Conservation (phyloP, 2,329 filamentous ascomycete species). For the Fusarium sp. region DNA sequence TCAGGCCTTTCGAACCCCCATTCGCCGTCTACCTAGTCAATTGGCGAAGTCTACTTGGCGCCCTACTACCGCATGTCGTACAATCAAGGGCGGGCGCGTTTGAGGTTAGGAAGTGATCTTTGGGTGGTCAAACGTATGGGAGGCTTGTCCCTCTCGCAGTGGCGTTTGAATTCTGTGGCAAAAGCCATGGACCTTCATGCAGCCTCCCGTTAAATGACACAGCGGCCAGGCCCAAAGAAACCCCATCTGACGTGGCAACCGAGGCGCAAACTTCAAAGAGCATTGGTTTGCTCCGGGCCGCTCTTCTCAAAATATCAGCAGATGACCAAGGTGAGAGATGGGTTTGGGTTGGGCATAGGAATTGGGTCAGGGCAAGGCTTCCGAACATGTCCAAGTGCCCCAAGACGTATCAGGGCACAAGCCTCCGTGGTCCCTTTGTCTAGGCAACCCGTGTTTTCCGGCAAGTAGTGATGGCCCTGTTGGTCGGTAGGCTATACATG, state of each 20-base stretch:
- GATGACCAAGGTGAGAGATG: too few species aligned
- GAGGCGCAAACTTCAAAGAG: neutral
- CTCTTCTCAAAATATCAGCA: neutral
- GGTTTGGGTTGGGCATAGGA: too few species aligned
- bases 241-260: neutral
- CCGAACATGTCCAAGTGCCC: too few species aligned
- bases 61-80: neutral
- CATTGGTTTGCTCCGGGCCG: neutral
- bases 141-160: neutral
- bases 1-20: neutral
- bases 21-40: neutral
- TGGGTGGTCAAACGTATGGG: neutral
- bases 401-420: too few species aligned
- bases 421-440: too few species aligned
- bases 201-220: neutral
- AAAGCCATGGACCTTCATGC: neutral
- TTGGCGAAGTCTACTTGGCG: neutral
- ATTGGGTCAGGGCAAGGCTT: neutral
- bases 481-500: too few species aligned
- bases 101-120: neutral
- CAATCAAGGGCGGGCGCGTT: neutral
- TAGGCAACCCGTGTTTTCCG: too few species aligned
- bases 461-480: too few species aligned
- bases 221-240: neutral
- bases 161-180: neutral